Evolutionary conservation across 176 grass and related monocot genomes (phyloP), one percentile per base, ranked within the genome.

Genomic region (Cenchrus fungigraminus): DNA sequence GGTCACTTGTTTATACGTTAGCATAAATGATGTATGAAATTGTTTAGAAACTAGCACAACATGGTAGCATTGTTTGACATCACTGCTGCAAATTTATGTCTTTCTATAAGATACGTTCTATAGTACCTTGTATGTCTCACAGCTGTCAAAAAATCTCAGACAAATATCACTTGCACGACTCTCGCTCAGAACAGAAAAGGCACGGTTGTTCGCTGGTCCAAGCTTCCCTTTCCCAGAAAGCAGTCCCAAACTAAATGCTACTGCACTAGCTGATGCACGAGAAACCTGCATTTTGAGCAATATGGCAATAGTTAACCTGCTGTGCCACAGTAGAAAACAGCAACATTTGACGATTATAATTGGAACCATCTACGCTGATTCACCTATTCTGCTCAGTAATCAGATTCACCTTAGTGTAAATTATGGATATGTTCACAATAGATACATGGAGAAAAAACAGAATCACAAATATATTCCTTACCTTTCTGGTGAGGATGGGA

Each of bases 121-220:
- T 28, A 77, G 20, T 90, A 99, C 93, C 93, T 92, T 99, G 88
- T 96, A 99, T 65, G 97, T 96, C 70, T 86, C 70, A 89, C 97
- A 99, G 82, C 84, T 89, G 60, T 99, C 91, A 43, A 80, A 91
- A 74, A 99, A 99, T 81, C 91, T 87, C 45, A 99, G 93, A 79
- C 89, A 91, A 79, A 94, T 89, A 85, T 99, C 97, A 91, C 97
- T 99, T 62, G 97, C 97, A 83, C 93, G 90, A 69, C 85, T 99
- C 81, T 99, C 97, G 68, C 86, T 99, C 16, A 99, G 85, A 68
- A 96, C 93, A 86, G 97, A 95, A 84, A 99, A 99, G 63, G 93
- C 91, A 12, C 91, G 86, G 79, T 94, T 89, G n/a, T 86, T 73
- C 22, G 84, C 97, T 59, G 82, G 86, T 67, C 97, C 97, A 86